Evolutionary conservation across 2,329 filamentous ascomycete genomes (phyloP).

Genomic region (Thielaviopsis ethacetica): DNA sequence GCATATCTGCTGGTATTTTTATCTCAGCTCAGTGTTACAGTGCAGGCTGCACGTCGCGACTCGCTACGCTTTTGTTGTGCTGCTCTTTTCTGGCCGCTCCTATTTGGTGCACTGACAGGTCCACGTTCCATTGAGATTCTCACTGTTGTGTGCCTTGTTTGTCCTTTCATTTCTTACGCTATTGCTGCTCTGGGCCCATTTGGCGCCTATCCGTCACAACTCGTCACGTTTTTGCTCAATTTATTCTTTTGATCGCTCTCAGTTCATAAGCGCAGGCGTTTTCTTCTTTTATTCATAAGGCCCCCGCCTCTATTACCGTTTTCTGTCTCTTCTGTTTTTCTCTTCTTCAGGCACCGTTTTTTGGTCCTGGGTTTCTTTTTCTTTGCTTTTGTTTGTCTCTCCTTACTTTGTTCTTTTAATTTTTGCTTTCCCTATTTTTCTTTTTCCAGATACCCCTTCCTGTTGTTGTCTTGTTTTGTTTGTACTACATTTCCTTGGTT

Average conservation of each 20-base stretch:
- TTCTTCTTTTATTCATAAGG: not conserved
- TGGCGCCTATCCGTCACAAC: not conserved
- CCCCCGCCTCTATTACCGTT: not conserved
- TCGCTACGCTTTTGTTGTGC: not conserved
- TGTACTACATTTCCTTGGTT: not conserved
- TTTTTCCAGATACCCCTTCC: not conserved
- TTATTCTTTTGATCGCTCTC: not conserved
- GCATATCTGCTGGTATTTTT: not conserved
- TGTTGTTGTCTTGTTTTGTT: not conserved
- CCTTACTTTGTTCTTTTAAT: not conserved
- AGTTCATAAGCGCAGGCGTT: not conserved
- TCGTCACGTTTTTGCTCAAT: not conserved
- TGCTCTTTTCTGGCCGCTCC: not conserved
- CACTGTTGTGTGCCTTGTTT: not conserved
- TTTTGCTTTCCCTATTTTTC: not conserved
- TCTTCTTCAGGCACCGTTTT: not conserved
- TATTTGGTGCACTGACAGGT: not conserved
- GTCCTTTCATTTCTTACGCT: not conserved
- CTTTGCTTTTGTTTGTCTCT: not conserved
- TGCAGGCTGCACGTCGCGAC: not conserved
- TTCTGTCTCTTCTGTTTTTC: not conserved
- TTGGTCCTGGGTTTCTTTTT: not conserved
- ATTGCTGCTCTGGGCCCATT: not conserved
- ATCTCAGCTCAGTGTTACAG: not conserved
- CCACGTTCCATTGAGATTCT: not conserved